Evolutionary conservation across 352 stramenopile species (phyloP), one percentile per base, ranked within the genome.

Genomic region (Globisporangium recalcitrans): DNA sequence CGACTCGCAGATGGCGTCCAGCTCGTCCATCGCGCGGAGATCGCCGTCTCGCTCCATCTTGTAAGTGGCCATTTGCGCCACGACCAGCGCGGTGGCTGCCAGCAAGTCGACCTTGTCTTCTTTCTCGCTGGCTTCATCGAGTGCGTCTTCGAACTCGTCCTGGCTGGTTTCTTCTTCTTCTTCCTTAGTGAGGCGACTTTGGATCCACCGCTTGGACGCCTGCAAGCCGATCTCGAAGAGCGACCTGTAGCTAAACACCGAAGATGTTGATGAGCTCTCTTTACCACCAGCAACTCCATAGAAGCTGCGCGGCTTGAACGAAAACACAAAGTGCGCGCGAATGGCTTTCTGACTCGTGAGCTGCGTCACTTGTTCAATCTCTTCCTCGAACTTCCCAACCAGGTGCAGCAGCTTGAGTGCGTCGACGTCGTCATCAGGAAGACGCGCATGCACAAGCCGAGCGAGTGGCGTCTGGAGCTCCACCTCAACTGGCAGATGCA

Each of bases 11-110:
- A 83, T 48, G 22, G 26, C 21, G 42, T 80, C 67, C 7, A 83
- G 57, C 21, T 44, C 62, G 34, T 60, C 14, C 51, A 85, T 73
- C 32, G 61, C 21, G 1, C 56, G 16, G 3, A 82, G 27, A 9
- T 79, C 52, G 4, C 70, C 72, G 9, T 52, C 64, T 3, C 66
- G 65, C 21, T 68, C 70, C 70, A 85, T 82, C 24, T 34, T 53
- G 51, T 81, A 70, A 1, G 62, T 70, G 16, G 74, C 75, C 63
- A 85, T 75, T 21, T 77, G 78, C 5, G 72, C 47, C 27, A 82
- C 57, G 19, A 82, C 72, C 29, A 69, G 70, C 11, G 66, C 69
- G 19, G 66, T 68, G 1, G 76, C 70, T 1, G 44, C 29, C 19
- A 82, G 54, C 2, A 65, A 24, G 32, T 77, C 62, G 52, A 67